Conservation (phyloP, 805 yeast species). For the Spathaspora sp. region DNA sequence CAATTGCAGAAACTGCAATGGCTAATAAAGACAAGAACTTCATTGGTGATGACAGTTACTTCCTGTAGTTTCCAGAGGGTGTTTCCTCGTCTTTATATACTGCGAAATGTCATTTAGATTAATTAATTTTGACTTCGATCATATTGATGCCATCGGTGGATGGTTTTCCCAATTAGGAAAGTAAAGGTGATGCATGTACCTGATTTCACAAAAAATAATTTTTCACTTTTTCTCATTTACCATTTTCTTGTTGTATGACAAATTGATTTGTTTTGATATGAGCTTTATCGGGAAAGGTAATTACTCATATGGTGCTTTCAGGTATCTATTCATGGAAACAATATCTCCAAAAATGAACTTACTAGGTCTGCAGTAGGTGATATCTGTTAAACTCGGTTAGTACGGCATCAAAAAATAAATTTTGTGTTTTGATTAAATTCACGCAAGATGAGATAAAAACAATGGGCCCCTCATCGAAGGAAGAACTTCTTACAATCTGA, state of each 20-base stretch:
- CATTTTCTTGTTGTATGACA: not conserved
- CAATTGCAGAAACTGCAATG: constrained; percentile 8
- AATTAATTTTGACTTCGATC: not conserved
- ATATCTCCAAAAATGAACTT: no score
- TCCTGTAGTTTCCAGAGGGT: not conserved
- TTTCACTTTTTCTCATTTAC: not conserved
- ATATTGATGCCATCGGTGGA: not conserved
- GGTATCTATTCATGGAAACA: no score
- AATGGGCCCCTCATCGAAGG: not conserved
- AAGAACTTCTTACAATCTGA: not conserved
- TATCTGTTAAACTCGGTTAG: not conserved
- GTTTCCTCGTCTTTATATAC: not conserved
- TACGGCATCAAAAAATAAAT: not conserved
- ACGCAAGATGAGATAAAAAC: not conserved
- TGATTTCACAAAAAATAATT: not conserved
- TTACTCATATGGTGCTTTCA: not conserved
- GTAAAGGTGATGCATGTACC: not conserved
- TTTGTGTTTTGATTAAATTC: not conserved
- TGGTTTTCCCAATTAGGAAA: not conserved
- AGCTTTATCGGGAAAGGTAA: not conserved
- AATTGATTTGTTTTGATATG: not conserved
- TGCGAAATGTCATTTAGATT: not conserved
- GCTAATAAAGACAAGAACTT: constrained; percentile 13
- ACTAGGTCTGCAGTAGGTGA: no score
- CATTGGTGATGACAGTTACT: constrained; percentile 7